Percentiles rank a stretch among this genome's conserved stretches.
Evolutionary conservation across 306 rosid species (phyloP).

Genomic region (Corylus americana): DNA sequence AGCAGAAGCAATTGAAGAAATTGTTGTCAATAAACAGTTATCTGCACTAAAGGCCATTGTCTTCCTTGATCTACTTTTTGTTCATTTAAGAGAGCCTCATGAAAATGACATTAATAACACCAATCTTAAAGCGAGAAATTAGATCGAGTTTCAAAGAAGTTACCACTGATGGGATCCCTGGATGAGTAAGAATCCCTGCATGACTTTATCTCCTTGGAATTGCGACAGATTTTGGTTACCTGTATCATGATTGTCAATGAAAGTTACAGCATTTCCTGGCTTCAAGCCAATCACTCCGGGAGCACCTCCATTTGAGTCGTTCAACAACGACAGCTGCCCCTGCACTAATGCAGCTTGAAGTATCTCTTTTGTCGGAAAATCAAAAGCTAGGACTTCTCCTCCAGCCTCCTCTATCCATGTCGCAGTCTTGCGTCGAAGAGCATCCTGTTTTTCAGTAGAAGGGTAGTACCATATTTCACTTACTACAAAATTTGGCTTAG

Average conservation of each 20-base stretch:
- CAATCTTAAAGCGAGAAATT: neutral
- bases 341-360: conserved; percentile 30
- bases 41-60: neutral
- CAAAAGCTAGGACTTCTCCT: conserved; percentile 37
- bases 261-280: conserved; percentile 43
- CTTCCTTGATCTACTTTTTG: neutral
- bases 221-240: conserved; percentile 15
- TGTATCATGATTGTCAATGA: conserved; percentile 47
- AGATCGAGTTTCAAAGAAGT: neutral
- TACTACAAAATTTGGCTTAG: neutral
- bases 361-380: conserved; percentile 45
- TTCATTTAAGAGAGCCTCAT: neutral
- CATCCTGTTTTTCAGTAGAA: conserved; percentile 17
- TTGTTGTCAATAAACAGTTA: neutral
- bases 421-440: conserved; percentile 17
- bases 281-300: conserved; percentile 45
- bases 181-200: conserved; percentile 47
- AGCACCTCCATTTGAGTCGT: conserved; percentile 26
- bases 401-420: conserved; percentile 40
- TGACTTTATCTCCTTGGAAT: conserved; percentile 33
- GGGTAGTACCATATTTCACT: neutral
- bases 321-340: conserved; percentile 33
- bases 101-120: neutral
- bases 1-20: neutral
- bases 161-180: conserved; percentile 42